These are phyloP conservation scores for Medicago lupulina DNA, from an alignment of 306 rosid genomes.

Conservation along the genomic window DNA sequence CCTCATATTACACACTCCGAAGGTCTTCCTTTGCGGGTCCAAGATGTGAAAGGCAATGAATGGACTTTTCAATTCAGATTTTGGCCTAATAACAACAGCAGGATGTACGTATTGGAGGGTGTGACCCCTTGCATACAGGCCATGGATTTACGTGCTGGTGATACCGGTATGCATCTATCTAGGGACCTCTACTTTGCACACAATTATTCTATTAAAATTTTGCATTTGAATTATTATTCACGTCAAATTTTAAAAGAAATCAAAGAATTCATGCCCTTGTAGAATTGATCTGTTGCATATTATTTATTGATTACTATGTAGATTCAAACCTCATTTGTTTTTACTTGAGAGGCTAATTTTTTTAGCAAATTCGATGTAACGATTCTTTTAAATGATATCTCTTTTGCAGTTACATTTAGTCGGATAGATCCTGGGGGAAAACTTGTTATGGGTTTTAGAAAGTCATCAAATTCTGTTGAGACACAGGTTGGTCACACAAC, in stretches of 20 bases:
- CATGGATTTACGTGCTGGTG: constrained; percentile 91
- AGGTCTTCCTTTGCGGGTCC: constrained; percentile 88
- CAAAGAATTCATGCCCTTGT: not conserved
- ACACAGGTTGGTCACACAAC: constrained; percentile 59
- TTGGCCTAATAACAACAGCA: constrained; percentile 99
- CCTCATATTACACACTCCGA: constrained; percentile 92
- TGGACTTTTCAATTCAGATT: constrained; percentile 99
- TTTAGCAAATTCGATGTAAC: constrained; percentile 21
- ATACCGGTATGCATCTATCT: constrained; percentile 75
- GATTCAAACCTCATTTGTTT: constrained; percentile 24
- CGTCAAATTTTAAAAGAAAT: not conserved
- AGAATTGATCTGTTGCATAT: constrained; percentile 21
- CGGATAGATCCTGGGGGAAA: constrained; percentile 93
- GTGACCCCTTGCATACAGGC: constrained; percentile 99
- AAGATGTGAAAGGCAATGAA: constrained; percentile 94
- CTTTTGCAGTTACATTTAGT: constrained; percentile 85
- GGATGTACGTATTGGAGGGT: constrained; percentile 99
- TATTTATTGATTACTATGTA: constrained; percentile 21
- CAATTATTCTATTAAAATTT: constrained; percentile 17
- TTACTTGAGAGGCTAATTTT: constrained; percentile 9
- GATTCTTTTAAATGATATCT: constrained; percentile 33
- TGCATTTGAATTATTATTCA: constrained; percentile 15
- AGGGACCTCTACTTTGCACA: constrained; percentile 30
- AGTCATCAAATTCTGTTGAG: constrained; percentile 68
- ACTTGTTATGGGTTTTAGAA: constrained; percentile 93